A percentile compares a stretch with the other conserved stretches of the same genome.
These are phyloP conservation scores for Xerocomellus chrysenteron DNA, from an alignment of 768 basidiomycete genomes.

Conservation along the genomic window DNA sequence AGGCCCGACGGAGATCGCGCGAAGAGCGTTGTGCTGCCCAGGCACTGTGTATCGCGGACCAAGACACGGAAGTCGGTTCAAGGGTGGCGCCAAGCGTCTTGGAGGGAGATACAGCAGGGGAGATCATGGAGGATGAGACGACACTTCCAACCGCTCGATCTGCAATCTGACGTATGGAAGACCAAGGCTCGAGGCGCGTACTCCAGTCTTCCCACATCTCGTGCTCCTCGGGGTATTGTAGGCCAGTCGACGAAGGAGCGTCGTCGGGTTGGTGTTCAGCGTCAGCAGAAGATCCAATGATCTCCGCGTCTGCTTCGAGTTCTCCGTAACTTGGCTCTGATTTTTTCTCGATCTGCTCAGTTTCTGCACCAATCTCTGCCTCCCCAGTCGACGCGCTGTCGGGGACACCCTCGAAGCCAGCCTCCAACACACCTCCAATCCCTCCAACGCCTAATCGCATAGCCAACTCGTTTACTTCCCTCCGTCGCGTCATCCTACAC, in stretches of 20 bases:
- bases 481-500: slow-evolving; percentile 58
- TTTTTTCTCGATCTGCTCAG: slow-evolving; percentile 2
- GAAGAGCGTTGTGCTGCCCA: slow-evolving; percentile 60
- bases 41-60: slow-evolving; percentile 63
- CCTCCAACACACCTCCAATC: slow-evolving; percentile 64
- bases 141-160: slow-evolving; percentile 74
- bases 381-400: background rate
- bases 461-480: slow-evolving; percentile 76
- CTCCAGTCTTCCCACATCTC: slow-evolving; percentile 69
- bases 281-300: slow-evolving; percentile 17
- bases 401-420: background rate
- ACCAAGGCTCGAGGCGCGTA: slow-evolving; percentile 64
- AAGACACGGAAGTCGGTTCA: slow-evolving; percentile 61
- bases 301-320: slow-evolving; percentile 18
- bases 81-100: slow-evolving; percentile 15
- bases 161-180: slow-evolving; percentile 66
- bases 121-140: slow-evolving; percentile 34
- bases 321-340: slow-evolving; percentile 10
- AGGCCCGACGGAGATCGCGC: slow-evolving; percentile 52
- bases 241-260: background rate
- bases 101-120: slow-evolving; percentile 8
- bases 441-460: slow-evolving; percentile 83
- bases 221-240: slow-evolving; percentile 19
- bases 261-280: slow-evolving; percentile 3
- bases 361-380: slow-evolving; percentile 2